phyloP scores from a whole-genome alignment of 2,329 filamentous ascomycete species.

The Microsporum ferrugineum region DNA sequence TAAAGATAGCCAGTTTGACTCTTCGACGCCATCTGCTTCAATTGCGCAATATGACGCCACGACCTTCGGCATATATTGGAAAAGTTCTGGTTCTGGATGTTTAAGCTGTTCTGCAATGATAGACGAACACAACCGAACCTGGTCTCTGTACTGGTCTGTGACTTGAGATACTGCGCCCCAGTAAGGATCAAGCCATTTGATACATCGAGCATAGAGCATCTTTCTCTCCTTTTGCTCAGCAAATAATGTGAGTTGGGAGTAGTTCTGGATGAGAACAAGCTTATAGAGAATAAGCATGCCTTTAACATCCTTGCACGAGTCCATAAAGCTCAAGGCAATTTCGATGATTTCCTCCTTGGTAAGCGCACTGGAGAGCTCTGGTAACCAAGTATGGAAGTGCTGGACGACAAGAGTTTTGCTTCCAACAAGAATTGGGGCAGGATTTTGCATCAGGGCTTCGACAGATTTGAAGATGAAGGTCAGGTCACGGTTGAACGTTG shows the following conservation, averaged over 20 bases:
- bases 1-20: constrained; percentile 58
- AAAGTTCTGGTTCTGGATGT: constrained; percentile 66
- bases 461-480: constrained; percentile 81
- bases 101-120: constrained; percentile 78
- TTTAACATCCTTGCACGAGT: constrained; percentile 75
- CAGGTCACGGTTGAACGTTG: constrained; percentile 71
- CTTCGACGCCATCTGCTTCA: constrained; percentile 50
- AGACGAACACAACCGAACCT: constrained; percentile 86
- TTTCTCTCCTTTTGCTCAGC: constrained; percentile 62
- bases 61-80: constrained; percentile 81
- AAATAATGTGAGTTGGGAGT: constrained; percentile 73
- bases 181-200: constrained; percentile 83
- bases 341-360: constrained; percentile 76
- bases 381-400: constrained; percentile 95
- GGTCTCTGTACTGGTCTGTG: constrained; percentile 79
- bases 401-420: constrained; percentile 93
- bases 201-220: constrained; percentile 66
- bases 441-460: constrained; percentile 78
- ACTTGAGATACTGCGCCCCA: constrained; percentile 69
- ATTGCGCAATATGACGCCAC: constrained; percentile 80
- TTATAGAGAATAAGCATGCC: constrained; percentile 89
- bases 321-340: constrained; percentile 85
- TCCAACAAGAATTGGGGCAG: constrained; percentile 73
- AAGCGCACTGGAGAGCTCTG: constrained; percentile 68
- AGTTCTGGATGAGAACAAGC: constrained; percentile 83